Evolutionary conservation across 2,329 filamentous ascomycete genomes (phyloP).

Genomic region (Plenodomus biglobosus): DNA sequence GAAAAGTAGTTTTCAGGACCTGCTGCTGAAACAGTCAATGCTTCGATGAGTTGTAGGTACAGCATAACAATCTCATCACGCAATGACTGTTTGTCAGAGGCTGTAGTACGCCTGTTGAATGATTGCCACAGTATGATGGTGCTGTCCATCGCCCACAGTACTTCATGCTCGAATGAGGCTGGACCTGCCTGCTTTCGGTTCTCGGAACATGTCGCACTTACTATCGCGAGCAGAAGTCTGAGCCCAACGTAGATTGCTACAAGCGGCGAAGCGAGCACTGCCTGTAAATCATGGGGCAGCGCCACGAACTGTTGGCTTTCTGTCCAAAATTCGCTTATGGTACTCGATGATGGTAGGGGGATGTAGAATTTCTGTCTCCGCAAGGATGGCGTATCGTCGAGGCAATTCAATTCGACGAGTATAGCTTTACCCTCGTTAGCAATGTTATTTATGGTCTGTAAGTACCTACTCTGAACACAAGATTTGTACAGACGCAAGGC

Average conservation of each 20-base stretch:
- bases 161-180: conserved; percentile 17
- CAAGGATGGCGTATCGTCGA: conserved; percentile 16
- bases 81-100: conserved; percentile 9
- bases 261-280: conserved; percentile 23
- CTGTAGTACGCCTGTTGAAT: conserved; percentile 24
- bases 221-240: conserved; percentile 25
- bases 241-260: conserved; percentile 33
- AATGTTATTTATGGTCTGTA: not conserved
- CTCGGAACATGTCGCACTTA: conserved; percentile 3
- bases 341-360: conserved; percentile 45
- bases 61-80: conserved; percentile 22
- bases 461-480: conserved; percentile 45
- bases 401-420: conserved; percentile 46
- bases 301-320: conserved; percentile 46
- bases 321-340: conserved; percentile 42
- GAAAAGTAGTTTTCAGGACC: conserved; percentile 6
- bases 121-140: conserved; percentile 27
- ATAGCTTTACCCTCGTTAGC: conserved; percentile 46
- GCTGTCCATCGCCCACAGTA: conserved; percentile 32
- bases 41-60: conserved; percentile 31
- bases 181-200: not conserved
- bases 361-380: conserved; percentile 26
- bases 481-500: conserved; percentile 45
- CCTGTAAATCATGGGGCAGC: conserved; percentile 46
- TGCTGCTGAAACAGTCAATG: conserved; percentile 9